Conservation (phyloP, 768 basidiomycete genomes). For the Pluteus cervinus region DNA sequence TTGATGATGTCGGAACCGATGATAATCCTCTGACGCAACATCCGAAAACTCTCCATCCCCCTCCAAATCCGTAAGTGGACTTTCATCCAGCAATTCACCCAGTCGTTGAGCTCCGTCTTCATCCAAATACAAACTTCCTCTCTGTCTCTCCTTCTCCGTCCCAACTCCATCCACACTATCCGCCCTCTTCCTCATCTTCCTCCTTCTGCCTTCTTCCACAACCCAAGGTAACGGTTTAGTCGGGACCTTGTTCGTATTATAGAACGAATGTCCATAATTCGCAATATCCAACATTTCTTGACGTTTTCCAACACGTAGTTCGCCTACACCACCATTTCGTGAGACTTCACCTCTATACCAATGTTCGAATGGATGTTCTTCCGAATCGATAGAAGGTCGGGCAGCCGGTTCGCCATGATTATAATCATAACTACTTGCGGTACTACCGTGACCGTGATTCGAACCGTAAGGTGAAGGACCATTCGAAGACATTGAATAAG, state of each 20-base stretch:
- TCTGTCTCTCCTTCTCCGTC: constrained; percentile 45
- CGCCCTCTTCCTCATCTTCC: constrained; percentile 63
- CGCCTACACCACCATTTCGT: constrained; percentile 85
- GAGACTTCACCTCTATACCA: constrained; percentile 89
- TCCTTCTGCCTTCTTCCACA: constrained; percentile 21
- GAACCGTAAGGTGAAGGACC: constrained; percentile 25
- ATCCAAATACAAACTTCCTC: constrained; percentile 67
- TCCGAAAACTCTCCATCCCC: constrained; percentile 39
- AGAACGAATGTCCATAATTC: constrained; percentile 67
- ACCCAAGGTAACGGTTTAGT: constrained; percentile 17
- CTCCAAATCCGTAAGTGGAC: constrained; percentile 70
- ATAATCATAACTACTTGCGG: constrained; percentile 17
- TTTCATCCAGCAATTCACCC: constrained; percentile 67
- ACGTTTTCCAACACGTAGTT: constrained; percentile 65
- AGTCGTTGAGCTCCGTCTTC: constrained; percentile 41
- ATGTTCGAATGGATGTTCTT: constrained; percentile 80
- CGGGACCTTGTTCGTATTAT: constrained; percentile 22
- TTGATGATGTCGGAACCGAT: constrained; percentile 15
- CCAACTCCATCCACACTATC: constrained; percentile 53
- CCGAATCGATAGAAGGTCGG: constrained; percentile 66
- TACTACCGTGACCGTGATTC: constrained; percentile 14
- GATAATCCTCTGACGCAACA: constrained; percentile 26
- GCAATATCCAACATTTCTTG: constrained; percentile 88
- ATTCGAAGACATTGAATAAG: constrained; percentile 39
- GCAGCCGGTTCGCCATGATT: constrained; percentile 32